Conservation (phyloP, 2,329 filamentous ascomycete species). For the Talaromyces sp. region DNA sequence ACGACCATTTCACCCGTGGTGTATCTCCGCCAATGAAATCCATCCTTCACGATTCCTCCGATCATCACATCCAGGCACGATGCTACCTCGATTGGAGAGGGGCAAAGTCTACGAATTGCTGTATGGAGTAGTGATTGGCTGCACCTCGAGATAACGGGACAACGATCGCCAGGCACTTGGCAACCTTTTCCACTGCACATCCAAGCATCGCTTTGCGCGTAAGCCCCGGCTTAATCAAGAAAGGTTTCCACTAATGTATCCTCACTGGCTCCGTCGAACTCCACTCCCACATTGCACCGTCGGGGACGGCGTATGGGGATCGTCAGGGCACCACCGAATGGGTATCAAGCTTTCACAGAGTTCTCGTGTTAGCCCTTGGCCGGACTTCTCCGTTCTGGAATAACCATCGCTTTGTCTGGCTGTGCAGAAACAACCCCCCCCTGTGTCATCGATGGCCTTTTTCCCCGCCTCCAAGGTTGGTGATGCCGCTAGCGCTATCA, state of each 20-base stretch:
- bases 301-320: constrained; percentile 18
- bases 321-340: constrained; percentile 20
- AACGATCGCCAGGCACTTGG: constrained; percentile 24
- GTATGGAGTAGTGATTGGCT: constrained; percentile 18
- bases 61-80: constrained; percentile 13
- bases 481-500: constrained; percentile 13
- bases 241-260: constrained; percentile 1
- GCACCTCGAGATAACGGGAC: constrained; percentile 17
- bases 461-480: constrained; percentile 1
- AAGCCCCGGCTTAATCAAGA: neutral
- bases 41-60: neutral
- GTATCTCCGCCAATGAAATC: constrained; percentile 13
- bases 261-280: neutral
- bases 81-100: constrained; percentile 20
- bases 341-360: constrained; percentile 9
- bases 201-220: neutral
- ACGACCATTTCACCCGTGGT: neutral
- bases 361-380: constrained; percentile 14
- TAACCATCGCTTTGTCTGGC: neutral
- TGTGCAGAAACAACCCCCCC: neutral
- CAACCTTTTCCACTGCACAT: no score
- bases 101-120: constrained; percentile 8
- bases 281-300: constrained; percentile 4
- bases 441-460: neutral
- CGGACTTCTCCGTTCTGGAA: constrained; percentile 22